phyloP scores from a whole-genome alignment of 2,329 filamentous ascomycete genomes.

The Penicillium sp. region DNA sequence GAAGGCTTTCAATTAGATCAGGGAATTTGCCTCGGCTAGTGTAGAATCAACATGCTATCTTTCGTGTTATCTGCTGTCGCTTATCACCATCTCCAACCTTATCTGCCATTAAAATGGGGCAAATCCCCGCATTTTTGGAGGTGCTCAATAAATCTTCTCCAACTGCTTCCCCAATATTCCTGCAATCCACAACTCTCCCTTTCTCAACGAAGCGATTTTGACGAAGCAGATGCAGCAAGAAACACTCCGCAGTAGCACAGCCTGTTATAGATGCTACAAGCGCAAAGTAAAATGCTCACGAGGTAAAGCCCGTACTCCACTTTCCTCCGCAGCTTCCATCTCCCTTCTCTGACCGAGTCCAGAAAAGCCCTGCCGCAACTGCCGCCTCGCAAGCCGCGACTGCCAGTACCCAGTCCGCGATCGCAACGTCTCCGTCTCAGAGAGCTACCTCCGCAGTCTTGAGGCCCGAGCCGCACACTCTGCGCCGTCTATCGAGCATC shows the following conservation, averaged over 20 bases:
- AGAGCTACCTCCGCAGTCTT: background rate
- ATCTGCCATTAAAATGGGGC: background rate
- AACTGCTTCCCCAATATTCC: background rate
- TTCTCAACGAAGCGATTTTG: background rate
- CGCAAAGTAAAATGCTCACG: constrained; percentile 12
- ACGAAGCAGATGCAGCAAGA: background rate
- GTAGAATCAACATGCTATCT: too few species aligned
- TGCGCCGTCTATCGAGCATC: background rate
- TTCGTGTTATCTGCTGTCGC: background rate
- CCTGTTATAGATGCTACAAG: constrained; percentile 8
- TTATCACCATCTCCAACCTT: background rate
- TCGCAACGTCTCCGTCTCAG: background rate
- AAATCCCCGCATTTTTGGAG: background rate
- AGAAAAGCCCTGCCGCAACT: constrained; percentile 4
- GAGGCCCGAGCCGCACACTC: background rate
- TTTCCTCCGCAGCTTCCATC: background rate
- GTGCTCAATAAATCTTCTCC: background rate
- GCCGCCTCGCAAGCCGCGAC: background rate
- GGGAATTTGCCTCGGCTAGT: too few species aligned
- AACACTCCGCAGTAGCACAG: background rate
- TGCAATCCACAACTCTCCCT: too few species aligned
- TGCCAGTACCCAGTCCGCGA: background rate
- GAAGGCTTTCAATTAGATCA: background rate
- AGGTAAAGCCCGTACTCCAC: background rate
- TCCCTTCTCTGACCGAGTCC: background rate